Evolutionary conservation across 1,139 yeast genomes (phyloP), one percentile per base, ranked within the genome.

Genomic region (Lodderomyces oxycetoniae): DNA sequence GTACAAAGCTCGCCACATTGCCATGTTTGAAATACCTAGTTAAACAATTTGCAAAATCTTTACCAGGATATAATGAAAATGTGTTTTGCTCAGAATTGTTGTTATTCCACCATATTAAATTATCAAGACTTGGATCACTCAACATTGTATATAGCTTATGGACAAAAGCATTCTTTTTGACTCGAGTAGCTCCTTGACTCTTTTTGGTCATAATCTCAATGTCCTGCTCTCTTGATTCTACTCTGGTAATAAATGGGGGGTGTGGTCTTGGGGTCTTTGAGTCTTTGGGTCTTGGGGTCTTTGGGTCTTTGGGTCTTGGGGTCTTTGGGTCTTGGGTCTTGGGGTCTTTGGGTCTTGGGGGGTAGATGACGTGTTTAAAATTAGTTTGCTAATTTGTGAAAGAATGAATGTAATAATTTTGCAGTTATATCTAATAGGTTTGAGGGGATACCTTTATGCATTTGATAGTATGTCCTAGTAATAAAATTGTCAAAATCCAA

Each of bases 71-170:
- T 17, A 82, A 59, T 1, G 82, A 77, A 55, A 79, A 79, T 4
- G 81, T 74, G 41, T 76, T 72, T 31, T 64, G 63, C 33, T 70
- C 74, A 31, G 76, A 79, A 34, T 70, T 59, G 34, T 71, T 58
- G 32, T 77, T 71, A 4, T 85, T 74, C 97, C 97, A 91, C 74
- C 89, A 78, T 29, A 89, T 86, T 24, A 68, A 46, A 40, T 63
- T 63, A 12, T 59, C 35, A 21, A 78, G 53, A 24, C 54, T 57
- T n/a, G 74, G 67, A 45, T 78, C 82, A 31, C 61, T 61, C 19
- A 78, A 59, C 84, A 78, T 77, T 33, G 72, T 62, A 49, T 71
- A 78, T 15, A 79, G 57, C 52, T 79, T 79, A 44, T 75, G 75
- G 6, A 79, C 83, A 55, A 79, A 79, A 1, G 83, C 84, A 37